A percentile compares a stretch with the other conserved stretches of the same genome.
These are phyloP conservation scores for Xylaria scruposa DNA, from an alignment of 495 filamentous ascomycete genomes.

Conservation along the genomic window DNA sequence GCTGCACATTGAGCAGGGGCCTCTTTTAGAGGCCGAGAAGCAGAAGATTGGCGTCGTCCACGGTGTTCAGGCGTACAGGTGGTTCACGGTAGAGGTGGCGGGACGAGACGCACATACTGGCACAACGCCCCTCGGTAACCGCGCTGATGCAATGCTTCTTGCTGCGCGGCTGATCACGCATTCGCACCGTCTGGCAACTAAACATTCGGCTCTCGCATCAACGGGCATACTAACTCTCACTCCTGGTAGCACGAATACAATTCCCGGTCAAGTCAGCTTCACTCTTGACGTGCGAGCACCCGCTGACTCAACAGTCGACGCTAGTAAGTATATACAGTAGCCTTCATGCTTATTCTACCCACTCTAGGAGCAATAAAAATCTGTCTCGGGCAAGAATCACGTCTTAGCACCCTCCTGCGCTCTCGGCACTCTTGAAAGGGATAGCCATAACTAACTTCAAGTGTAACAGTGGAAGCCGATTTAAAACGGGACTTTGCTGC, in stretches of 20 bases:
- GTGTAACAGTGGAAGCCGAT: slow-evolving; percentile 25
- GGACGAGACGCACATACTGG: slow-evolving; percentile 77
- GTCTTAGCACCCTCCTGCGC: neutral
- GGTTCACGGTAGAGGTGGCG: slow-evolving; percentile 69
- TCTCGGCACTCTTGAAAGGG: too few species aligned
- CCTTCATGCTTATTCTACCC: neutral
- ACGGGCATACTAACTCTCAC: slow-evolving; percentile 73
- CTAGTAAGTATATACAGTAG: neutral
- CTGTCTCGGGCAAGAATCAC: neutral
- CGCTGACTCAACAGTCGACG: slow-evolving; percentile 60
- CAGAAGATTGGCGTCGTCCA: slow-evolving; percentile 73
- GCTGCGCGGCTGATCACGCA: slow-evolving; percentile 70
- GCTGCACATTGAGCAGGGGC: slow-evolving; percentile 82
- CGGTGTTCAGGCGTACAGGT: slow-evolving; percentile 71
- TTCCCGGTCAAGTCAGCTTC: slow-evolving; percentile 73
- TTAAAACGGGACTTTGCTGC: slow-evolving; percentile 40
- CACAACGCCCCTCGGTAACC: slow-evolving; percentile 65
- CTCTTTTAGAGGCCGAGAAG: slow-evolving; percentile 64
- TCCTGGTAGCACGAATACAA: slow-evolving; percentile 68
- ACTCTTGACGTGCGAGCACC: slow-evolving; percentile 74
- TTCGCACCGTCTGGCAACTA: slow-evolving; percentile 66
- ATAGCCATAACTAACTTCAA: neutral
- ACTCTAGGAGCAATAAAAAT: neutral
- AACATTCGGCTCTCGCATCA: slow-evolving; percentile 65
- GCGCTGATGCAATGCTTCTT: slow-evolving; percentile 63